Evolutionary conservation across 1,139 yeast genomes (phyloP).

Genomic region (Blastobotrys petasosporus): DNA sequence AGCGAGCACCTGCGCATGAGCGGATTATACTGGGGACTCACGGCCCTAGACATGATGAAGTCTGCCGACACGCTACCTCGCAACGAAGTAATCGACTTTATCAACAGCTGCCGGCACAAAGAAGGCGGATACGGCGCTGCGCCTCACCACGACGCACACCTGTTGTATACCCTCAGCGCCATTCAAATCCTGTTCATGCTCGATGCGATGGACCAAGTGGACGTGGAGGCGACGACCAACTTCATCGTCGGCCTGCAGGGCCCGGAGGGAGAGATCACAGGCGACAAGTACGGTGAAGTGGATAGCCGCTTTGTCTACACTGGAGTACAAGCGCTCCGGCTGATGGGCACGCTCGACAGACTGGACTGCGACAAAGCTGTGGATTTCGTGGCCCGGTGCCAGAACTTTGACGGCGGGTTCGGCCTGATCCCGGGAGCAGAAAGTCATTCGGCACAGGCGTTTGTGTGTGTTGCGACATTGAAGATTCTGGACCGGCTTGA

Average conservation of each 20-base stretch:
- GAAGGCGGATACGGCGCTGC: conserved; percentile 87
- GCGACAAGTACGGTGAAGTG: conserved; percentile 86
- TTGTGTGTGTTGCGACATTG: conserved; percentile 77
- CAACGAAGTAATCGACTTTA: conserved; percentile 59
- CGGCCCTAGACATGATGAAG: conserved; percentile 61
- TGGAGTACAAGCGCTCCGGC: conserved; percentile 66
- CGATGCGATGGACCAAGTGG: conserved; percentile 46
- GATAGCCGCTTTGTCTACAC: conserved; percentile 88
- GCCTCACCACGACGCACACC: conserved; percentile 84
- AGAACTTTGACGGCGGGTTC: conserved; percentile 93
- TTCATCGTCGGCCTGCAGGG: conserved; percentile 59
- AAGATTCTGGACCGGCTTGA: conserved; percentile 61
- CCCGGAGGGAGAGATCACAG: conserved; percentile 79
- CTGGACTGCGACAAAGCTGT: conserved; percentile 62
- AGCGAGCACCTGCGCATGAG: conserved; percentile 82
- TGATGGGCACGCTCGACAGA: conserved; percentile 58
- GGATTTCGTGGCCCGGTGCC: conserved; percentile 59
- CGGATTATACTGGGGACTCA: conserved; percentile 94
- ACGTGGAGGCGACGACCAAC: conserved; percentile 35
- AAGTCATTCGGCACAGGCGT: conserved; percentile 89
- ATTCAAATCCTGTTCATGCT: conserved; percentile 70
- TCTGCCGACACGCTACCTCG: conserved; percentile 53
- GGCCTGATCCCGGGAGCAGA: conserved; percentile 95
- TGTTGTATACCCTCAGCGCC: conserved; percentile 82
- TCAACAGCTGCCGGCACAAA: conserved; percentile 54